These are phyloP conservation scores for Tulasnella sp. DNA, from an alignment of 768 basidiomycete genomes.

Conservation along the genomic window DNA sequence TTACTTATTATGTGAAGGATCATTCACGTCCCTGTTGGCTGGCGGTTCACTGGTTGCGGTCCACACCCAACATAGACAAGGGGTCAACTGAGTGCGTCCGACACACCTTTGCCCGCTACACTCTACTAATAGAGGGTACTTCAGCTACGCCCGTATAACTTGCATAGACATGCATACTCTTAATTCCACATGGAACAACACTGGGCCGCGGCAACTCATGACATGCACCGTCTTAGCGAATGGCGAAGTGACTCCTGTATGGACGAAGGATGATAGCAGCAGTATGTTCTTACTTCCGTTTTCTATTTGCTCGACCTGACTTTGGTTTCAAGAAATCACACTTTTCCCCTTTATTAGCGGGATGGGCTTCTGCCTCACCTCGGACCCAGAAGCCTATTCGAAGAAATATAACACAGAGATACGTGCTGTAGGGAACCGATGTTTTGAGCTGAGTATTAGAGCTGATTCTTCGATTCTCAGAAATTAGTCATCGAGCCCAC, in stretches of 20 bases:
- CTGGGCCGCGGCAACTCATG: neutral
- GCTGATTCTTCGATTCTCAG: neutral
- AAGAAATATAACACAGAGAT: rapidly evolving
- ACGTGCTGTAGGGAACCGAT: neutral
- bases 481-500: neutral
- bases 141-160: too few relatives aligned
- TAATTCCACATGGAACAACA: neutral
- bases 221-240: neutral
- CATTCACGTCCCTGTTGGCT: neutral
- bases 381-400: neutral
- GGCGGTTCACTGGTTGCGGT: neutral
- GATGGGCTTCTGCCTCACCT: neutral
- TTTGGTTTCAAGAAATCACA: neutral
- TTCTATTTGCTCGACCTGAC: neutral
- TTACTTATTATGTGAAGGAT: neutral
- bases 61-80: neutral
- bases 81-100: neutral
- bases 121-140: neutral
- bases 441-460: neutral
- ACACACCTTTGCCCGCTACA: neutral
- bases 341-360: neutral
- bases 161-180: too few relatives aligned
- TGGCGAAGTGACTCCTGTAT: neutral
- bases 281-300: too few relatives aligned
- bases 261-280: neutral